Evolutionary conservation across 305 asterid species (phyloP), one percentile per base, ranked within the genome.

Genomic region (Fraxinus paxiana): DNA sequence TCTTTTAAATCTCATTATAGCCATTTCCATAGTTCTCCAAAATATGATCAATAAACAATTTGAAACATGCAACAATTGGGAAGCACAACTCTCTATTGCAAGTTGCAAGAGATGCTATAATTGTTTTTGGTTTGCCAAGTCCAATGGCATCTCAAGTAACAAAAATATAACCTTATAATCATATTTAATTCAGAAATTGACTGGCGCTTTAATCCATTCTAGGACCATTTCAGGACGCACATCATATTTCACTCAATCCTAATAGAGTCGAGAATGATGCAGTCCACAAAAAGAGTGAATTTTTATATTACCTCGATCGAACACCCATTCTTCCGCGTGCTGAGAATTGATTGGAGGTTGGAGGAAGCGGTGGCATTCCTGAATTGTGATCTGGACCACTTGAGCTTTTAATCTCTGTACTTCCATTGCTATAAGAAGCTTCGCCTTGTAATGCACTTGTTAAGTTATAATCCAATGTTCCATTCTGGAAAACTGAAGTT

Each of bases 311-410:
- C 99, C 99, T 90, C 54, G 97, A 89, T 20, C 98, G 93, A 22
- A 93, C 94, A 65, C 97, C 93, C 87, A 84, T 86, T 85, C 98
- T 88, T 76, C 93, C 93, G 77, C 99, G 98, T 26, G 96, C 94
- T 0, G 98, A 91, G 82, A 90, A 92, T 79, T 94, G 99, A 85
- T 93, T 96, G 84, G 98, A 83, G 43, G 94, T 86, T 10, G 99
- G 97, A 15, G 98, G 97, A 86, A 94, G 97, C 9, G 99, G 99
- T 74, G 98, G 98, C 51, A 96, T 91, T 87, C 98, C 99, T 31
- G 90, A 63, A 89, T 83, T 88, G 81, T 87, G 90, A 81, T 91
- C 97, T 73, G 33, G 43, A 33, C 83, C 38, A 79, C 88, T 73
- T 18, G 97, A 92, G 88, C 90, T 90, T 85, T 79, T 91, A 78